These are phyloP conservation scores for Haplosporangium sp. DNA, from an alignment of 371 early-diverging fungal species.

Conservation along the genomic window DNA sequence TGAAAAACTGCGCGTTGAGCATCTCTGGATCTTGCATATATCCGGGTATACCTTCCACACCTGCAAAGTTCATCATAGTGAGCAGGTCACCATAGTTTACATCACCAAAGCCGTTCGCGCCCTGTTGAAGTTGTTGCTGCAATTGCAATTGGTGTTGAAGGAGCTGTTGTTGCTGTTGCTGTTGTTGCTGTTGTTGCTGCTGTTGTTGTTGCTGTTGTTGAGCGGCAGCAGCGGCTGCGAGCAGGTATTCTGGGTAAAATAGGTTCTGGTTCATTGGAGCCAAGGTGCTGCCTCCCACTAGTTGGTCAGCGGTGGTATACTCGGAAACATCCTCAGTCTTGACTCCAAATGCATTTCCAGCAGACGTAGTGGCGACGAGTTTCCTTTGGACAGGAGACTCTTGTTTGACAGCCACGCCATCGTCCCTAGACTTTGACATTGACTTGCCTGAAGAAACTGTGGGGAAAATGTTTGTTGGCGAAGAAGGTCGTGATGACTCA, in stretches of 20 bases:
- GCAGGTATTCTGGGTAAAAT: slow-evolving; percentile 46
- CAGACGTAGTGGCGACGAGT: slow-evolving; percentile 16
- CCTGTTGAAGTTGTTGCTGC: slow-evolving; percentile 40
- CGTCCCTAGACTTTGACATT: slow-evolving; percentile 29
- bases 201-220: slow-evolving; percentile 11
- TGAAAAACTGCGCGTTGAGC: slow-evolving; percentile 40
- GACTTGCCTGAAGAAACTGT: slow-evolving; percentile 6
- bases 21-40: slow-evolving; percentile 44
- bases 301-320: slow-evolving; percentile 27
- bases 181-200: slow-evolving; percentile 38
- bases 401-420: slow-evolving; percentile 34
- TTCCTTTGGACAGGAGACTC: slow-evolving; percentile 47
- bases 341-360: slow-evolving; percentile 7
- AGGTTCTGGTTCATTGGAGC: slow-evolving; percentile 26
- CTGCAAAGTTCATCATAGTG: slow-evolving; percentile 43
- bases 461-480: slow-evolving; percentile 42
- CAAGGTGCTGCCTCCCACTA: slow-evolving; percentile 20
- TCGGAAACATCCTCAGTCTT: slow-evolving; percentile 26
- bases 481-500: slow-evolving; percentile 49
- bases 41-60: slow-evolving; percentile 27
- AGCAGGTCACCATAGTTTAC: slow-evolving; percentile 39
- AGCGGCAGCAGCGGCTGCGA: slow-evolving; percentile 31
- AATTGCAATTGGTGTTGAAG: slow-evolving; percentile 32
- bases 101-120: slow-evolving; percentile 36
- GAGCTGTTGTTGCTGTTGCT: slow-evolving; percentile 26